Base-by-base conservation (phyloP, 148 eudicot species). In the Arbutus unedo region DNA sequence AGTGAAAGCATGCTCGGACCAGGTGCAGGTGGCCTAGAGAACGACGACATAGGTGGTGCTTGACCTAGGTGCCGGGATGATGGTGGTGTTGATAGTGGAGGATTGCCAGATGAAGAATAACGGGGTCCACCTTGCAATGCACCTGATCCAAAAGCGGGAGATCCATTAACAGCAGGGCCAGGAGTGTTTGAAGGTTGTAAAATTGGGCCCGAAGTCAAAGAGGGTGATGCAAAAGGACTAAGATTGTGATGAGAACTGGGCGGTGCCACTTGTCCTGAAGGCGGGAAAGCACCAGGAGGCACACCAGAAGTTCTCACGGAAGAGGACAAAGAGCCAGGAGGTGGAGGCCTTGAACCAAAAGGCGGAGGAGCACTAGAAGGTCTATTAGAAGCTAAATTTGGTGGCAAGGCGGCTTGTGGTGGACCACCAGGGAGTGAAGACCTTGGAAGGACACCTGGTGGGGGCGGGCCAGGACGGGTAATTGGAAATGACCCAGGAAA, bases 391-490 rank as follows among this genome's bases (percentile, higher is more conserved):
- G 80, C 82, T 60, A 86, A 74, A 77, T 87, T 90, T 21, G 92
- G 89, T 59, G 91, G 91, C 74, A 85, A 67, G 78, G 89, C 67
- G 73, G 82, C 80, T 82, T 87, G 92, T 68, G 91, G 91, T 50
- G 92, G 89, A 53, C 87, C 91, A 79, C 88, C 45, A 67, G 91
- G 90, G 47, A 79, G 87, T 9, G 84, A 78, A 79, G 91, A 87
- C 84, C 97, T 89, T 2, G 93, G 91, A 83, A 90, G 82, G 48
- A 79, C 96, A 85, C 98, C 98, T 6, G 98, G 91, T 14, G 98
- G 95, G 8, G 94, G 95, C 43, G 91, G 90, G 13, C 94, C 92
- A 9, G 98, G 98, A 75, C 94, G 93, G 55, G 90, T 62, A 43
- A 80, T 51, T 18, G 91, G 83, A 15, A 91, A 84, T 44, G 86